Base-by-base conservation (phyloP, 208 protist genomes). In the Herpetomonas tarakana region DNA sequence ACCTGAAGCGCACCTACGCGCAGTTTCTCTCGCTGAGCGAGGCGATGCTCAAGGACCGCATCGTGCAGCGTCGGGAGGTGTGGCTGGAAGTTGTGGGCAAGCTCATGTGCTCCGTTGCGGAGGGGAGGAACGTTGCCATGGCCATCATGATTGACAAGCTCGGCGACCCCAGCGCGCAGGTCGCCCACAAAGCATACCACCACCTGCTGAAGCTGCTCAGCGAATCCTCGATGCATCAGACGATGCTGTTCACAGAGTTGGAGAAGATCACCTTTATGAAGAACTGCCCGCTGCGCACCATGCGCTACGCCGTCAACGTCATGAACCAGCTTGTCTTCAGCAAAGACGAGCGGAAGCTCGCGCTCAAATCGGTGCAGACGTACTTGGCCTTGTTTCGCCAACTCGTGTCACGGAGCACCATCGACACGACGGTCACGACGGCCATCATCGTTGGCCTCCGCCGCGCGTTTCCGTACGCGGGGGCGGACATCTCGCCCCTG, bases 251-350 rank as follows among this genome's bases (percentile, higher is more conserved):
- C 65, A 85, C 80, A 22, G 87, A 97, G 71, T 60, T 97, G 24
- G 87, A 97, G 74, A 93, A 92, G 74, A 77, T 95, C 41, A 79
- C 88, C 38, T 94, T 94, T 74, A 94, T 85, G 72, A 88, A 91
- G 52, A 94, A 94, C 72, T 93, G 86, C 71, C 84, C 92, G 3
- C 71, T 93, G 29, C 72, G 74, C 12, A 95, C 92, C 39, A 93
- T 94, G 86, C 83, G 85, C 44, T 94, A 93, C 67, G 83, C 85
- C 39, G 83, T 75, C 29, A 95, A 94, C 68, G 76, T 97, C 9
- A 88, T 97, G 81, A 94, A 93, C 72, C 92, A 97, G 66, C 78
- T 97, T 54, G 90, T 97, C 31, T 96, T 89, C 72, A 93, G 70
- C 74, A 92, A 94, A 65, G 86, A 91, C 53, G 90, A 96, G 65